Conservation (phyloP, 2,329 filamentous ascomycete species). For the Aureobasidium zeae region DNA sequence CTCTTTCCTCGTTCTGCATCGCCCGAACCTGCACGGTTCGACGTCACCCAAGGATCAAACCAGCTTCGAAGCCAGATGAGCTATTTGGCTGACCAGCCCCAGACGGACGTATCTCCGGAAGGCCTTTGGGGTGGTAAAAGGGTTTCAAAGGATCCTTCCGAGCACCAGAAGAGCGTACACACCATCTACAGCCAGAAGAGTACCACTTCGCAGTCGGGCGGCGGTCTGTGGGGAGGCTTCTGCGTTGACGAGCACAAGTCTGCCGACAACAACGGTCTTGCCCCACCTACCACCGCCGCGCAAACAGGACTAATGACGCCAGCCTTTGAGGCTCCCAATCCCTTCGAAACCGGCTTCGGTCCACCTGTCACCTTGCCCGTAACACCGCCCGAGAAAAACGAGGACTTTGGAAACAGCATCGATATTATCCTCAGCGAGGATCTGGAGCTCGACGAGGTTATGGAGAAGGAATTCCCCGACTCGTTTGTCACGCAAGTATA, state of each 20-base stretch:
- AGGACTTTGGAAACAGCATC: conserved; percentile 23
- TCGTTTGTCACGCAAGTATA: conserved; percentile 89
- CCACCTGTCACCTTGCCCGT: conserved; percentile 31
- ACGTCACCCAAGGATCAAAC: conserved; percentile 58
- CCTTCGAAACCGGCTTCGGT: conserved; percentile 28
- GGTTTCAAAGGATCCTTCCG: neutral
- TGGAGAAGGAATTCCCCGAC: conserved; percentile 65
- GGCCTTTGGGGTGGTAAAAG: conserved; percentile 17
- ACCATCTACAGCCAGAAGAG: conserved; percentile 18
- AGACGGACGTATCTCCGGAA: conserved; percentile 27
- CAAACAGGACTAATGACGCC: conserved; percentile 40
- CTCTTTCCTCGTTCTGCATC: conserved; percentile 73
- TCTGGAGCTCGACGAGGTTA: conserved; percentile 32
- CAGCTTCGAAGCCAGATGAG: conserved; percentile 41
- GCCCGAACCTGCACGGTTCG: conserved; percentile 74
- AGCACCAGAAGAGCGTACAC: neutral
- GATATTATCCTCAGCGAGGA: conserved; percentile 36
- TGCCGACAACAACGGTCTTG: conserved; percentile 29
- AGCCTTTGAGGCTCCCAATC: conserved; percentile 30
- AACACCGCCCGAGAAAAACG: conserved; percentile 21
- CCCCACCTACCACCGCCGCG: conserved; percentile 34
- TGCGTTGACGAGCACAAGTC: conserved; percentile 40
- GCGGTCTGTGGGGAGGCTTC: conserved; percentile 69
- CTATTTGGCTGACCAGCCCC: conserved; percentile 42
- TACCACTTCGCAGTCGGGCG: conserved; percentile 17